These are phyloP conservation scores for Sesbania bispinosa DNA, from an alignment of 306 rosid species.

Conservation along the genomic window DNA sequence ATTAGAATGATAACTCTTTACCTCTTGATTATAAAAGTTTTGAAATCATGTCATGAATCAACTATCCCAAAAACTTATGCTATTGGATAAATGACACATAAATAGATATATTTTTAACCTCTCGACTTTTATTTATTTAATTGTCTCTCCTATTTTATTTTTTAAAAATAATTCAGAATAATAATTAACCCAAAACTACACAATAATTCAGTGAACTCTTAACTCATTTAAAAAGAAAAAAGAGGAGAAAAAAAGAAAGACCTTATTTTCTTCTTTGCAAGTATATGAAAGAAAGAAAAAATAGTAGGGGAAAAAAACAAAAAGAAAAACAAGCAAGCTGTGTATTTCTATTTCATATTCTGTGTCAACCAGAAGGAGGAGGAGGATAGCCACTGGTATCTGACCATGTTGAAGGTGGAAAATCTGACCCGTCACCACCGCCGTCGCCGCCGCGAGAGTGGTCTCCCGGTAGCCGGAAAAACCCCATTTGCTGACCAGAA, in stretches of 20 bases:
- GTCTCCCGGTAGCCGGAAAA: slow-evolving; percentile 38
- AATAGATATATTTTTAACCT: too few species aligned
- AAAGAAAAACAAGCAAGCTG: background rate
- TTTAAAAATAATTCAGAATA: too few species aligned
- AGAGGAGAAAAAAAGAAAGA: background rate
- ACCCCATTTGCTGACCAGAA: slow-evolving; percentile 37
- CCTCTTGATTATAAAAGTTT: too few species aligned
- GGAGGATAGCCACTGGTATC: slow-evolving; percentile 53
- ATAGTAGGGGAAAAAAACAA: background rate
- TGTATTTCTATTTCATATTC: background rate
- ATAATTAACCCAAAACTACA: background rate
- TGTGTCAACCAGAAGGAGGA: slow-evolving; percentile 48
- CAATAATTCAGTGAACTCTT: background rate
- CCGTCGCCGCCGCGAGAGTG: slow-evolving; percentile 6
- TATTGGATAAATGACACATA: too few species aligned
- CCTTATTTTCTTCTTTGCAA: background rate
- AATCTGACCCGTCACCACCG: slow-evolving; percentile 13
- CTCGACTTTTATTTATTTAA: too few species aligned
- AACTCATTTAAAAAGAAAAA: background rate
- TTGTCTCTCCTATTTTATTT: too few species aligned
- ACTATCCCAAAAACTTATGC: too few species aligned
- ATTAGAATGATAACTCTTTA: too few species aligned
- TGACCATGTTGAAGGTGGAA: slow-evolving; percentile 55
- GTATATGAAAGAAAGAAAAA: slow-evolving; percentile 9
- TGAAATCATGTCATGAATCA: too few species aligned